Evolutionary conservation across 441 rosid genomes (phyloP), one percentile per base, ranked within the genome.

Genomic region (Codiaeum variegatum): DNA sequence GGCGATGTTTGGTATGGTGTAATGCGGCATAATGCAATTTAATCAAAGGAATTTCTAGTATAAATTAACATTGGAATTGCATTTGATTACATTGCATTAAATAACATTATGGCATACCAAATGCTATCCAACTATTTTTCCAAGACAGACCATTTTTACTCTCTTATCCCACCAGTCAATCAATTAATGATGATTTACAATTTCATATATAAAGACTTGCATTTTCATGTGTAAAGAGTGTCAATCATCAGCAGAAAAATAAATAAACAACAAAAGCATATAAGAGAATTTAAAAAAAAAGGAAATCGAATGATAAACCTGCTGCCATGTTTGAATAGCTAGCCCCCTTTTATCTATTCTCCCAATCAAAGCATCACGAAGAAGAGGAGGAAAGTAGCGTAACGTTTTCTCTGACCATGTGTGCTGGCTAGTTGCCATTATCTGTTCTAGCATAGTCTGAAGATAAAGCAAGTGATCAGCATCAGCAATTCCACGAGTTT

Each of bases 401-500:
- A 95, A 75, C 29, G 97, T 95, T 81, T 90, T 93, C 72, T 95
- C 92, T 21, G 99, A 95, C 99, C 99, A 95, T 32, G 91, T 86
- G 81, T 95, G 99, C 74, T 88, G 94, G 83, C 97, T 93, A 69
- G 94, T 86, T 61, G 91, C 92, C 77, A 95, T 81, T 76, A 95
- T 85, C 75, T 93, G 98, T 73, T 93, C 99, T 71, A 93, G 77
- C 98, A 93, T 91, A 38, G 88, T 87, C 82, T 87, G 99, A 77
- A 95, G 89, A 82, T 87, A 93, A 67, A 85, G 88, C 75, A 93
- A 54, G 82, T 95, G 98, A 78, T 95, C 99, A 73, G 99, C 97
- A 82, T 95, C 98, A 29, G 99, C 92, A 73, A 93, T 91, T 77
- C 99, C 99, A 52, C 99, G 94, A 67, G 99, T 95, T 84, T 93